phyloP scores from a whole-genome alignment of 805 yeast species.

The Hyphopichia homilentoma region DNA sequence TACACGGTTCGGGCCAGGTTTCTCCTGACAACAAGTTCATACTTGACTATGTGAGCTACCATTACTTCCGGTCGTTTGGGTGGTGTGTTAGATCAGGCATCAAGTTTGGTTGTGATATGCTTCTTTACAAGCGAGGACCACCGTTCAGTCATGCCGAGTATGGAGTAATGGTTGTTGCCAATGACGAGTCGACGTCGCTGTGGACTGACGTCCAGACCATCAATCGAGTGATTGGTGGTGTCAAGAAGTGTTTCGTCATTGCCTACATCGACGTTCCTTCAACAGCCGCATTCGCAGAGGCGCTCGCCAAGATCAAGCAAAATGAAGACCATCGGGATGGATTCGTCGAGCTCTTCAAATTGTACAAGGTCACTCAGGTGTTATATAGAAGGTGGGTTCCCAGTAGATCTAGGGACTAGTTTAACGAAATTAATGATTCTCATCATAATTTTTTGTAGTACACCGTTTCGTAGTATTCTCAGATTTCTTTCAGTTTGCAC shows the following conservation, averaged over 20 bases:
- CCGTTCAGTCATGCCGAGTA: conserved; percentile 94
- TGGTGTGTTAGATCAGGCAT: conserved; percentile 95
- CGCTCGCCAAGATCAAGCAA: conserved; percentile 16
- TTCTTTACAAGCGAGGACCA: conserved; percentile 87
- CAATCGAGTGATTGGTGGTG: conserved; percentile 83
- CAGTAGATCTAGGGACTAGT: conserved; percentile 73
- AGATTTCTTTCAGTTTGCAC: background rate
- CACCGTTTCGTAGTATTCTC: background rate
- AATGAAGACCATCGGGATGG: conserved; percentile 12
- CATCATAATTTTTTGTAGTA: background rate
- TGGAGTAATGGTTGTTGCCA: conserved; percentile 54
- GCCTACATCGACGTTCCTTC: conserved; percentile 60
- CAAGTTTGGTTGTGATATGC: conserved; percentile 85
- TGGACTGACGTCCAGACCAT: conserved; percentile 58
- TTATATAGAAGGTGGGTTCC: conserved; percentile 83
- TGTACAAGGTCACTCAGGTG: conserved; percentile 59
- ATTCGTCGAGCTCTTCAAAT: conserved; percentile 29
- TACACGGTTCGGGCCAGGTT: conserved; percentile 2
- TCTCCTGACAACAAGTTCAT: conserved; percentile 39
- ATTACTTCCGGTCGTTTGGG: conserved; percentile 81
- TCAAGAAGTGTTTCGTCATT: conserved; percentile 71
- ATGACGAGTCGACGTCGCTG: conserved; percentile 29
- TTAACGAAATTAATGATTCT: background rate
- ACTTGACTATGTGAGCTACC: conserved; percentile 67
- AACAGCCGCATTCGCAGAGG: conserved; percentile 22